Percentiles rank a stretch among this genome's conserved stretches.
phyloP scores from a whole-genome alignment of 495 filamentous ascomycete species.

The Aspergillus coremiiformis region DNA sequence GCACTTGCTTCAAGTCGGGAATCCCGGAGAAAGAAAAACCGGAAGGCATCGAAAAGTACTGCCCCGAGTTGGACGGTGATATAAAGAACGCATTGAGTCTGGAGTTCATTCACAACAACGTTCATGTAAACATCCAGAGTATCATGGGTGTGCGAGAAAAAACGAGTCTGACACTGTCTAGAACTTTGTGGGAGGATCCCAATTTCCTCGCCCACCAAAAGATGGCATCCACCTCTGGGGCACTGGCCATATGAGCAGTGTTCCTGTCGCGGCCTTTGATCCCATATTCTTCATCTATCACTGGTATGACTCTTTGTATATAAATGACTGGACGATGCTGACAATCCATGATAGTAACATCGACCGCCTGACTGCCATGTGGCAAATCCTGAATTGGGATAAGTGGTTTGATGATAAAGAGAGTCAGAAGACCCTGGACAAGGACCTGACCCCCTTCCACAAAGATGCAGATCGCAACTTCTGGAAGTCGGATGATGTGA shows the following conservation, averaged over 20 bases:
- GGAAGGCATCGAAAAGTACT: too few relatives aligned
- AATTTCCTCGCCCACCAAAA: background rate
- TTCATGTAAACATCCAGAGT: background rate
- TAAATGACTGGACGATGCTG: background rate
- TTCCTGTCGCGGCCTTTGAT: slow-evolving; percentile 1
- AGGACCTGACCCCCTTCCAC: slow-evolving; percentile 1
- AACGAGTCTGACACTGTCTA: background rate
- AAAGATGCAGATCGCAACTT: background rate
- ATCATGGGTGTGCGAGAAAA: background rate
- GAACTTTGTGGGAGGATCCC: slow-evolving; percentile 1
- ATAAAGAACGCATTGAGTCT: background rate
- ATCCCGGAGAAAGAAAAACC: too few relatives aligned
- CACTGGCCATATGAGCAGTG: slow-evolving; percentile 2
- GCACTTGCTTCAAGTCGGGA: background rate
- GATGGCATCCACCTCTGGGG: slow-evolving; percentile 1
- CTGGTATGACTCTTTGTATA: background rate
- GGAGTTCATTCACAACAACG: slow-evolving; percentile 5
- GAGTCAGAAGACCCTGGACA: background rate
- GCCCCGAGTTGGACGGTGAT: background rate
- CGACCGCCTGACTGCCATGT: slow-evolving; percentile 5
- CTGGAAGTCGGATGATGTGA: slow-evolving; percentile 3
- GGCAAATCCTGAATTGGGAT: background rate
- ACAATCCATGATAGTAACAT: background rate
- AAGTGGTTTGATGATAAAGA: slow-evolving; percentile 3
- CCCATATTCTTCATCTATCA: slow-evolving; percentile 4